These are phyloP conservation scores for Coemansia guatemalensis DNA, from an alignment of 192 early-diverging fungal species.

Conservation along the genomic window DNA sequence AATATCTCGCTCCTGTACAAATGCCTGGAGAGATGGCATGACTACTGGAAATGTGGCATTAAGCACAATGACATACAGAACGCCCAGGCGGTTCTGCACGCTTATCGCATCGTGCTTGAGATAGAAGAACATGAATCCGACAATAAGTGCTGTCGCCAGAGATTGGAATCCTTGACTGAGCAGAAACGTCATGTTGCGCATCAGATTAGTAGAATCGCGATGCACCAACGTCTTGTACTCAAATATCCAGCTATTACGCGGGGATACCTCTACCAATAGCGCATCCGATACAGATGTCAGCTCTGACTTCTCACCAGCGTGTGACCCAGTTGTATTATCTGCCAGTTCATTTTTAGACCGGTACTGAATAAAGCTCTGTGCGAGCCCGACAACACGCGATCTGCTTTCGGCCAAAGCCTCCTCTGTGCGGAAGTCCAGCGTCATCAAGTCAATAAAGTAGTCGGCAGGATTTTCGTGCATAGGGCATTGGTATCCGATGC, in stretches of 20 bases:
- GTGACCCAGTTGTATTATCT: neutral
- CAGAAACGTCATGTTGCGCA: constrained; percentile 43
- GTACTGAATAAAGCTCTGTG: constrained; percentile 29
- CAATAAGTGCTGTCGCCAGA: constrained; percentile 41
- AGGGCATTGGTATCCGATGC: constrained; percentile 61
- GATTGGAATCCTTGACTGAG: constrained; percentile 40
- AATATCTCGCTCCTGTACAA: constrained; percentile 53
- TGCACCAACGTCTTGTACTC: constrained; percentile 52
- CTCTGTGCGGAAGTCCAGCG: constrained; percentile 45
- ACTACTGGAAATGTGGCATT: constrained; percentile 60
- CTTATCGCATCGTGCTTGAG: constrained; percentile 48
- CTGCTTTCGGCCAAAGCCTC: constrained; percentile 32
- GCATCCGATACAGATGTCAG: neutral
- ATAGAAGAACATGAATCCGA: constrained; percentile 62
- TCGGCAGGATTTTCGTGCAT: constrained; percentile 72
- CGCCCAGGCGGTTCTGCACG: constrained; percentile 52
- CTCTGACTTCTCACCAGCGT: neutral
- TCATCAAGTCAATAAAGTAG: constrained; percentile 65
- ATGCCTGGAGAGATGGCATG: constrained; percentile 54
- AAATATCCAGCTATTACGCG: constrained; percentile 43
- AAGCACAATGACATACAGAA: constrained; percentile 51
- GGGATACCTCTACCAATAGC: neutral
- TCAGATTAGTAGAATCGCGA: constrained; percentile 50
- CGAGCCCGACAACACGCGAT: constrained; percentile 41
- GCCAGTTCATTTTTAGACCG: neutral